Conservation (phyloP, 2,329 filamentous ascomycete species). For the Cladosporium sp. region DNA sequence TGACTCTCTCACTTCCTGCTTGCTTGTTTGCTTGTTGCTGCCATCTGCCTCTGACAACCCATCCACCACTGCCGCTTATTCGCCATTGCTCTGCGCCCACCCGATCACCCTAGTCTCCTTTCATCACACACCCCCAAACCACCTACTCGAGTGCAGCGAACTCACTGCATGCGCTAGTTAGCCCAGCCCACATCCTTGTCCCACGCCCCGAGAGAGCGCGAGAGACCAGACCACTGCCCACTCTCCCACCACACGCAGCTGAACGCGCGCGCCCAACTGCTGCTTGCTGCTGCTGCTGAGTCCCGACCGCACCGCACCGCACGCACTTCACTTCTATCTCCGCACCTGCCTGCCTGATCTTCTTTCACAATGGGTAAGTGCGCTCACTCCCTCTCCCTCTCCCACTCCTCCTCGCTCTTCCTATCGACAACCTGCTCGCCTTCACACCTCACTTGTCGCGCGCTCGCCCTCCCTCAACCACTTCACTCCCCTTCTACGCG, state of each 20-base stretch:
- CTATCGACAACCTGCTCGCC: background rate
- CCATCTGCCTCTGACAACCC: no score
- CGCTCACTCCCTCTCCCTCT: background rate
- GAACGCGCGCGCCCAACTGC: background rate
- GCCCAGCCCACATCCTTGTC: background rate
- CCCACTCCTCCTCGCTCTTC: background rate
- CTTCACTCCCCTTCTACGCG: background rate
- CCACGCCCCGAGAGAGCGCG: no score
- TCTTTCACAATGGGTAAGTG: slow-evolving; percentile 13
- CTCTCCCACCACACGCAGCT: background rate
- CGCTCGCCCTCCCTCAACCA: slow-evolving; percentile 1
- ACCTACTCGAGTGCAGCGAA: background rate
- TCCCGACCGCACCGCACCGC: background rate
- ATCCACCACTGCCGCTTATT: no score
- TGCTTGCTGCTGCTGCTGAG: background rate
- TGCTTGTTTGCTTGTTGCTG: no score
- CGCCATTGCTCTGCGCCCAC: background rate
- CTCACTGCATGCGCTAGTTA: background rate
- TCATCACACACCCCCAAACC: background rate
- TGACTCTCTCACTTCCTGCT: no score
- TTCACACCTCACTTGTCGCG: slow-evolving; percentile 1
- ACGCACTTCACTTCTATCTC: slow-evolving; percentile 1
- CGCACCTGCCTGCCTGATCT: slow-evolving; percentile 5
- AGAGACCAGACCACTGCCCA: no score
- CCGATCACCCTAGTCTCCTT: background rate